Base-by-base conservation (phyloP, 2,329 filamentous ascomycete genomes). In the Cytospora paraplurivora region DNA sequence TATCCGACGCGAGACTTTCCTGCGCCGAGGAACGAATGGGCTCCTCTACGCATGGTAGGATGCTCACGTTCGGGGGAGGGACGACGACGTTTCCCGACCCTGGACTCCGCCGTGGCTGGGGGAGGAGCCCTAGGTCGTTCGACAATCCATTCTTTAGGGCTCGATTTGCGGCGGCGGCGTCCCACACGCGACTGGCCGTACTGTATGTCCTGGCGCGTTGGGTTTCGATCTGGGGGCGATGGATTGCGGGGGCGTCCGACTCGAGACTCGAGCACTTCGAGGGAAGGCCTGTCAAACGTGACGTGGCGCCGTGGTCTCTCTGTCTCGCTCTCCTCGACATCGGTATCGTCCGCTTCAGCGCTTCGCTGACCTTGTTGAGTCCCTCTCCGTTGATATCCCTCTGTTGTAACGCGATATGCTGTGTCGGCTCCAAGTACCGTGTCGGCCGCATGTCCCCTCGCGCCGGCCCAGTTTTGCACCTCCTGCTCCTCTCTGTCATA, bases 161-260 rank as follows among this genome's bases (percentile, higher is more conserved):
- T 61, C 2, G 15, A 32, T 10, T 10, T 55, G 32, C 38, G 58
- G 27, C 51, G 38, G 32, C 33, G 51, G 8, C 33, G 58, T 49
- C 51, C 58, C 51, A 61, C 51, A 3, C 58, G 38, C 27, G 58
- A 61, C 10, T 49, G n/a, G 27, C 51, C 58, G 32, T 61, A 51
- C 17, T 34, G 58, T 15, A 55, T 51, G 58, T 61, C 51, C 37
- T 49, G 13, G 8, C 15, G 58, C 8, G 32, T 55, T 21, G 58
- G 58, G 13, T 35, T 5, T 4, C 32, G 41, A 11, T 33, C 6
- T 11, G 58, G 50, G 38, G 50, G 33, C 13, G 51, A 49, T 8
- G 13, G 51, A 13, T 38, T 33, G 19, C 50, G 35, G 10, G 32
- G 58, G 13, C 51, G 58, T 11, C 58, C 58, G 6, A 61, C 33